Evolutionary conservation across 139 green algal genomes (phyloP), one percentile per base, ranked within the genome.

Genomic region (Zygnema cylindricum): DNA sequence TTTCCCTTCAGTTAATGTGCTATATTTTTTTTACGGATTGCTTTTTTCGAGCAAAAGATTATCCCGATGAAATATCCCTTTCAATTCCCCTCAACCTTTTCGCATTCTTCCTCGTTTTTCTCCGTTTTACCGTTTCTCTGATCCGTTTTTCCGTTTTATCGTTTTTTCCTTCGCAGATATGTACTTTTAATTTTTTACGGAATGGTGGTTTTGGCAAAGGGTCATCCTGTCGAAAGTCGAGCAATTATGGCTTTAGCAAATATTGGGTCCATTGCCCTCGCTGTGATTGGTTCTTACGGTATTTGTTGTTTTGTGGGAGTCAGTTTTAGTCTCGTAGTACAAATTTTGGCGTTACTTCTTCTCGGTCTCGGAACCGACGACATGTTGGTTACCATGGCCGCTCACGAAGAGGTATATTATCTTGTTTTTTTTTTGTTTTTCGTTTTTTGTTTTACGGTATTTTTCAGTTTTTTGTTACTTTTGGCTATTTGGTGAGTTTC

Each of bases 301-400:
- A 22, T 87, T 3, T 38, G 32, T 36, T 63, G 25, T 36, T 39
- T 84, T 38, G 63, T 42, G 25, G 82, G 82, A 30, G 1, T 84
- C 0, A 32, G 81, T 30, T 87, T 87, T 38, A 87, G 54, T 69
- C 55, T 84, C 7, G 82, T 87, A 21, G 75, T 40, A 11, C 82
- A 87, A 40, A 38, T 84, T 39, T 69, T 87, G 69, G 82, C 82
- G 57, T 41, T 87, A 39, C 82, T 87, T 39, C 55, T 87, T 30
- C 82, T 87, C 25, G 82, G 82, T 35, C 82, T 87, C 30, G 82
- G 82, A 1, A 87, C 82, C 22, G 82, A 87, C 55, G 82, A 87
- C 55, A 87, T 87, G 82, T 69, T 87, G 21, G 82, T 87, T 22
- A 87, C 55, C 0, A 87, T 87, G n/a, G 82, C 82, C 36, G 55